Base-by-base conservation (phyloP, 768 basidiomycete species). In the Cystoderma amianthinum region DNA sequence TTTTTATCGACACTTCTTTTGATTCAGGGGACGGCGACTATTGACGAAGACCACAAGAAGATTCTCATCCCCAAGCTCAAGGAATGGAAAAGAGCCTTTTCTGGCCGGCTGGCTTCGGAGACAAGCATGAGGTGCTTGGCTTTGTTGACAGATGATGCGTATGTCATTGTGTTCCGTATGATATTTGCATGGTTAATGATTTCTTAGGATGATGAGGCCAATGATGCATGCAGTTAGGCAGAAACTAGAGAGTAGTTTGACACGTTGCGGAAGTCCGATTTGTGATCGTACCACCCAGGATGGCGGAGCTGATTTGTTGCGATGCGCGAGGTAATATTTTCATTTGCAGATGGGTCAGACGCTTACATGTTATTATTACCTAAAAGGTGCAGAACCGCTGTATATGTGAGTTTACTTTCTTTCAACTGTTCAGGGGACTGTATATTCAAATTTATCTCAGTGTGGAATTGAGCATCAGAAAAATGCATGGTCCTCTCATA, bases 1-100 rank as follows among this genome's bases (percentile, higher is more conserved):
- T 70, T 69, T 38, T 47, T 67, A 21, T 56, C 66, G 0, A 66
- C 67, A 4, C 48, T 71, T 20, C 52, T 71, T 11, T 55, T 65
- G 22, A 48, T 68, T 2, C 68, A 69, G 40, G 69, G 67, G 13
- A 50, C 45, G 12, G 43, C 43, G 10, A 53, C 47, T 2, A 50
- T 71, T 35, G 56, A 59, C 2, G 54, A 54, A 19, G 53, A 51
- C 16, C 57, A 65, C 37, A 62, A 60, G 44, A 39, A 48, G 18
- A 58, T 47, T 10, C 57, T 69, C n/a, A 32, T 67, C 9, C 51
- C 46, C 1, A 62, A 64, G 44, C 42, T 70, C n/a, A 46, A 43
- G 36, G 36, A 24, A 17, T 71, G 67, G 68, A 41, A 53, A 18
- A 45, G 46, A 37, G 50, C 39, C 10, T 67, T 54, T 38, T 7